Conservation (phyloP, 1,284 basidiomycete species). For the Austroboletus rostrupii region DNA sequence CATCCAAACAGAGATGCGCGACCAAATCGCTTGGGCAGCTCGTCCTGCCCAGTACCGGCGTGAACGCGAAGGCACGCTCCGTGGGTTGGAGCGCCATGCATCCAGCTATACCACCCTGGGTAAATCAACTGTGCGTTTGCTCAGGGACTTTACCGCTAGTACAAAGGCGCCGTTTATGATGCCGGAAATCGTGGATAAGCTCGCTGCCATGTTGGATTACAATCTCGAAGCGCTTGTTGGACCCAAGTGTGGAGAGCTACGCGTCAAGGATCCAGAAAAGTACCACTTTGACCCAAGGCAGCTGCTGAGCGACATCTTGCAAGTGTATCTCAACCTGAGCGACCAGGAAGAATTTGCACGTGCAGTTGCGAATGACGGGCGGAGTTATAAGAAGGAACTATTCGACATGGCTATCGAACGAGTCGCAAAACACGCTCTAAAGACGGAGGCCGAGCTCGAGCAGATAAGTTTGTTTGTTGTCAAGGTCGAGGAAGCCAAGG, state of each 20-base stretch:
- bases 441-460: slow-evolving; percentile 79
- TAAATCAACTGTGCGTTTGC: slow-evolving; percentile 81
- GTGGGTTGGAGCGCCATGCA: slow-evolving; percentile 78
- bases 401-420: slow-evolving; percentile 82
- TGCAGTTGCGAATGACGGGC: slow-evolving; percentile 89
- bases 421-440: slow-evolving; percentile 65
- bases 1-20: slow-evolving; percentile 83
- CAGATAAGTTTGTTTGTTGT: slow-evolving; percentile 70
- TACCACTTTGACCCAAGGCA: slow-evolving; percentile 86
- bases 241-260: slow-evolving; percentile 79
- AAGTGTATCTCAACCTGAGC: slow-evolving; percentile 89
- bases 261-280: slow-evolving; percentile 84
- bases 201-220: slow-evolving; percentile 97
- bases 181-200: slow-evolving; percentile 91
- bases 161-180: slow-evolving; percentile 93
- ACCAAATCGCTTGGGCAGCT: slow-evolving; percentile 65
- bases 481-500: slow-evolving; percentile 83
- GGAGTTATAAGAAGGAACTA: slow-evolving; percentile 84
- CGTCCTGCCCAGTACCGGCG: slow-evolving; percentile 70
- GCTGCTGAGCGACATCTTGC: slow-evolving; percentile 84
- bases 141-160: slow-evolving; percentile 91
- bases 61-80: slow-evolving; percentile 80
- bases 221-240: slow-evolving; percentile 90
- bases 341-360: slow-evolving; percentile 78
- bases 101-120: slow-evolving; percentile 86